Evolutionary conservation across 352 stramenopile genomes (phyloP), one percentile per base, ranked within the genome.

Genomic region (Pythium coloratum): DNA sequence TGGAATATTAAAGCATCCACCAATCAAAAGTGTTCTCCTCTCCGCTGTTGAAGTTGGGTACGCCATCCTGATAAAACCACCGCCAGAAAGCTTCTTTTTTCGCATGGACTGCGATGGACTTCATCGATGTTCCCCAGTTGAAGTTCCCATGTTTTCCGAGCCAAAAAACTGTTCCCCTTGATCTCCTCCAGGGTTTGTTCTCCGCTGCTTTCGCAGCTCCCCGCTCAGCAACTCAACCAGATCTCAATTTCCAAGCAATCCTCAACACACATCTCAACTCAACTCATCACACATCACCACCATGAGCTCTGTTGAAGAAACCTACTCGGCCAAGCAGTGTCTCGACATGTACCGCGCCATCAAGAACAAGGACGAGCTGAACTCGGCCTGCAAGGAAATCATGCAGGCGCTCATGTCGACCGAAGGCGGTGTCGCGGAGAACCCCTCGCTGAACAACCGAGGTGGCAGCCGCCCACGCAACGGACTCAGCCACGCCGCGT

Each of bases 301-400:
- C 16, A 65, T 70, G 46, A 64, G 59, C 56, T 42, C 57, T 2
- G 57, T 62, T 50, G 64, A 62, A 46, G 64, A 65, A 42, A 53
- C 56, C 14, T 66, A 66, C 59, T 67, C 70, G 32, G 38, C 57
- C 54, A 72, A 63, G 56, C 78, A 92, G 70, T 94, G 85, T 66
- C 66, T 91, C n/a, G 79, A 90, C 58, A 69, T 88, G 33, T 94
- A 90, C 67, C 80, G 80, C 59, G 70, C 70, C 33, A 72, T 90
- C 10, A 92, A 90, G 71, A 92, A 92, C 71, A 92, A 92, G 76
- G 85, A 94, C 67, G 82, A 94, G 65, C 76, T 94, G 16, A 82
- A 81, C 49, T 66, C 61, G 50, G 79, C 73, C 24, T 94, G 85
- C 73, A 90, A 90, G 66, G 80, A 92, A 55, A 82, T 92, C 61